Percentiles rank a stretch among this genome's conserved stretches.
Evolutionary conservation across 345 rosid genomes (phyloP).

Genomic region (Dimocarpus longan): DNA sequence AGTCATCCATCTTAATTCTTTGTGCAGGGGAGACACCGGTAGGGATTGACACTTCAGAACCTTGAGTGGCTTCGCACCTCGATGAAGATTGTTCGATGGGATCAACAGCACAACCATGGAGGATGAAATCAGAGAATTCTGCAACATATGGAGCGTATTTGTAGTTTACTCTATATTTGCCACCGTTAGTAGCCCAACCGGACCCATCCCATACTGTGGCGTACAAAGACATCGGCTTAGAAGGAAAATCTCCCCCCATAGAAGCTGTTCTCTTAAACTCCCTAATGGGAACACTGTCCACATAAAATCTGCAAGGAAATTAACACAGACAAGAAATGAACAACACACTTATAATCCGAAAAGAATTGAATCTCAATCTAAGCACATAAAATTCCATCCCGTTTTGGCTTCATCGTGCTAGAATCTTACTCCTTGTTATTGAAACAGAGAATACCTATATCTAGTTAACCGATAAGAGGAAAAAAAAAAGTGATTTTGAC

Average conservation of each 20-base stretch:
- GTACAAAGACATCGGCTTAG: conserved; percentile 94
- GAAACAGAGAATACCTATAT: conserved; percentile 27
- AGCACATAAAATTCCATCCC: neutral
- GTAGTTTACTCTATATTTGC: conserved; percentile 90
- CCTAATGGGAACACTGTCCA: conserved; percentile 79
- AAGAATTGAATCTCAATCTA: neutral
- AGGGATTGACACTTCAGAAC: conserved; percentile 31
- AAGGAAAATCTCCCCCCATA: conserved; percentile 88
- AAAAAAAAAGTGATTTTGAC: conserved; percentile 23
- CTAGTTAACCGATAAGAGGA: conserved; percentile 9
- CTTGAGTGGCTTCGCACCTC: conserved; percentile 50
- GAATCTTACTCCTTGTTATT: neutral
- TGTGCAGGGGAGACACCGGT: conserved; percentile 44
- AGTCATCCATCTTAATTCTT: conserved; percentile 62
- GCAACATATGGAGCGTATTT: conserved; percentile 86
- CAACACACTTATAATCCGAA: neutral
- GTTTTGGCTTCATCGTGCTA: neutral
- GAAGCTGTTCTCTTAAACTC: conserved; percentile 66
- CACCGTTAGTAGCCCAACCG: conserved; percentile 95
- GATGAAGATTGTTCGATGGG: conserved; percentile 61
- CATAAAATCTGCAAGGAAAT: conserved; percentile 61
- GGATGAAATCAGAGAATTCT: conserved; percentile 63
- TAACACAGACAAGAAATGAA: neutral
- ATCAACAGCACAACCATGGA: conserved; percentile 88
- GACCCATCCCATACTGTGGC: conserved; percentile 99